A percentile compares a stretch with the other conserved stretches of the same genome.
Conservation (phyloP, 169 alveolate genomes). For the Plasmodium berghei region DNA sequence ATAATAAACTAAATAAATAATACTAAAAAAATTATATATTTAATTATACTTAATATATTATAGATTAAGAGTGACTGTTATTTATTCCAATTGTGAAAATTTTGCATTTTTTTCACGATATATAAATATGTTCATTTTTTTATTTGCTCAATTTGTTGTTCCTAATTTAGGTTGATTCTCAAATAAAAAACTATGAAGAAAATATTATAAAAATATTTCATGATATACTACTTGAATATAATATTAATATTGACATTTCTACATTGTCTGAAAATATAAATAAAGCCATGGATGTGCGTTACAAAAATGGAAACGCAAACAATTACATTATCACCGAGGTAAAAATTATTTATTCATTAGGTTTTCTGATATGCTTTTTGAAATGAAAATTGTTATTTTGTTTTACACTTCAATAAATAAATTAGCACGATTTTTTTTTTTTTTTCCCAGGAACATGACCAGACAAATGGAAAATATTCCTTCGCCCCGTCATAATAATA, state of each 20-base stretch:
- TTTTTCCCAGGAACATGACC: too few species aligned
- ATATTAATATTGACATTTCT: constrained; percentile 8
- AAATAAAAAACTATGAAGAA: constrained; percentile 69
- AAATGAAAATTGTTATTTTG: too few species aligned
- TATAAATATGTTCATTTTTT: too few species aligned
- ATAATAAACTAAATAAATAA: too few species aligned
- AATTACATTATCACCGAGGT: neutral
- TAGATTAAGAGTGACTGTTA: too few species aligned
- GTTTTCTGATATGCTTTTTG: too few species aligned
- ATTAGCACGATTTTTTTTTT: too few species aligned
- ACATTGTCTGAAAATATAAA: constrained; percentile 29
- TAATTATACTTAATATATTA: neutral
- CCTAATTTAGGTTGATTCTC: constrained; percentile 38
- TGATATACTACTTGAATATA: constrained; percentile 13
- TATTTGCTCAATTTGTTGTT: neutral
- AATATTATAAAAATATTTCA: constrained; percentile 47
- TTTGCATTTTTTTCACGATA: too few species aligned
- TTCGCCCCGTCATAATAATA: too few species aligned
- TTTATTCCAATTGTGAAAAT: neutral
- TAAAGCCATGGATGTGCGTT: constrained; percentile 21
- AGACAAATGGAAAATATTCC: too few species aligned
- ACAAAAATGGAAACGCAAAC: constrained; percentile 2
- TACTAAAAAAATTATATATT: neutral
- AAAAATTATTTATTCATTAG: neutral
- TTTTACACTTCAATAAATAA: too few species aligned